These are phyloP conservation scores for Curvularia lunata DNA, from an alignment of 2,329 filamentous ascomycete species.

Conservation along the genomic window DNA sequence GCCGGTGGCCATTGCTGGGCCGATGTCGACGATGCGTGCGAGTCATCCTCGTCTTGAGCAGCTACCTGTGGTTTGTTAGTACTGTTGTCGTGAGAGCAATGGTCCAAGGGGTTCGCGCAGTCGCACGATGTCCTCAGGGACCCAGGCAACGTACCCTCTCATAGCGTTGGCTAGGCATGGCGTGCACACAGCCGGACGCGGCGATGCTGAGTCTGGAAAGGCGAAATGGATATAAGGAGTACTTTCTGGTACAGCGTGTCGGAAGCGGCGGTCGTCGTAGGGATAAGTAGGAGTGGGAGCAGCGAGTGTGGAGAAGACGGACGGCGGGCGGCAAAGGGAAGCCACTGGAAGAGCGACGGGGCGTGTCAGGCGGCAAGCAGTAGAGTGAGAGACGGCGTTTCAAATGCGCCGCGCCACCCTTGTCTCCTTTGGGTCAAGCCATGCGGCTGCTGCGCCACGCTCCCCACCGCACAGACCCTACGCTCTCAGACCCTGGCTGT, in stretches of 20 bases:
- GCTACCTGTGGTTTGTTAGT: constrained; percentile 48
- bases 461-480: constrained; percentile 6
- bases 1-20: constrained; percentile 49
- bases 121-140: constrained; percentile 16
- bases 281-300: constrained; percentile 2
- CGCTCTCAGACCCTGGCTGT: constrained; percentile 4
- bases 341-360: background rate
- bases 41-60: constrained; percentile 53
- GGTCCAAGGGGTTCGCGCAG: constrained; percentile 17
- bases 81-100: constrained; percentile 1
- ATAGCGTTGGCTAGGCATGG: constrained; percentile 57
- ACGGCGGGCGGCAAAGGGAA: constrained; percentile 14
- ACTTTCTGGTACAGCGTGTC: background rate
- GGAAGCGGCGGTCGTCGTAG: background rate
- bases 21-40: constrained; percentile 33
- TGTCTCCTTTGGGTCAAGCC: constrained; percentile 8
- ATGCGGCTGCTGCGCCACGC: constrained; percentile 16
- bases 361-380: constrained; percentile 16
- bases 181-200: constrained; percentile 22
- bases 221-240: background rate
- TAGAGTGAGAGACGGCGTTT: constrained; percentile 16
- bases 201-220: constrained; percentile 3
- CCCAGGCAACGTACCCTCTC: constrained; percentile 52
- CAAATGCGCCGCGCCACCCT: constrained; percentile 9
- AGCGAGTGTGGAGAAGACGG: constrained; percentile 14